Evolutionary conservation across 108 stramenopile species (phyloP), one percentile per base, ranked within the genome.

Genomic region (Pseudonitzschia delicatissima): DNA sequence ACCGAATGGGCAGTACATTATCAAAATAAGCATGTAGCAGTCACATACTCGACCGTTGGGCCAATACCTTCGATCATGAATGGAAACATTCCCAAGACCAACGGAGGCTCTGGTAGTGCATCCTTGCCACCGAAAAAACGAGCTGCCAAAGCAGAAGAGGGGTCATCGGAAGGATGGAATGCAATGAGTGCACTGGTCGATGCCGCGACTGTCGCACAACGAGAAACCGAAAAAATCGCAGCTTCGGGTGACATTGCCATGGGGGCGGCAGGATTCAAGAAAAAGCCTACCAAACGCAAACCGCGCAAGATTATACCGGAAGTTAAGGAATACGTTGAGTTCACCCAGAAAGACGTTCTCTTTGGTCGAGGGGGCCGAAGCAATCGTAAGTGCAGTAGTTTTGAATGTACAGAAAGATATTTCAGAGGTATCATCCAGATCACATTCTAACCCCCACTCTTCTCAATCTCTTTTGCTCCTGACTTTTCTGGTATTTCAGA

Each of bases 341-440:
- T 63, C 34, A 65, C 12, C 34, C 68, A 76, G 18, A 45, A 49
- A 63, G 81, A 82, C 65, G 69, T 82, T 18, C 61, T 77, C 8
- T 72, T 74, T 29, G 81, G 81, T 26, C 48, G 81, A 29, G 81
- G 81, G 27, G 81, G 81, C 27, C 44, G 47, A 3, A 49, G 47
- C 40, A 47, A 64, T 34, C 63, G 42, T 44, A 40, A 25, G 60
- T 44, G 35, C 25, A n/a, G n/a, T n/a, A n/a, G n/a, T n/a, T 28
- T 42, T 15, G 7, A n/a, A 53, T n/a, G 45, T n/a, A 45, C 5
- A 45, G 15, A 45, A 45, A 3, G 18, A 18, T 45, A 15, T 17
- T 45, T 13, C 45, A n/a, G n/a, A n/a, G n/a, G n/a, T n/a, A n/a
- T n/a, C 5, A 15, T 6, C 15, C 15, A 3, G 3, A 23, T 48